Evolutionary conservation across 1,139 yeast genomes (phyloP).

Genomic region (Taphrina sp.): DNA sequence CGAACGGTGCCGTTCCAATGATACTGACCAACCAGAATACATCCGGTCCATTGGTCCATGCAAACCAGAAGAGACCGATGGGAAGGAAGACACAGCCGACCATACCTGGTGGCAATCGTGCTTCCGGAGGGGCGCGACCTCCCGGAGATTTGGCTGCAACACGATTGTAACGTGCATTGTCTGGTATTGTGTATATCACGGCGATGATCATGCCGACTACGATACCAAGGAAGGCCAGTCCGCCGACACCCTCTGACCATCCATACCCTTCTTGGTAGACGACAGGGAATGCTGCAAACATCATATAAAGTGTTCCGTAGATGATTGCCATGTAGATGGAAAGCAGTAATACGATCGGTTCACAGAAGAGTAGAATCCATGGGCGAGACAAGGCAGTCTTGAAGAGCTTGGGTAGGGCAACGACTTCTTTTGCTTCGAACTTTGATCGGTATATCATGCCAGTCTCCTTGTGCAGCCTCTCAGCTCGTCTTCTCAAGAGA

Average conservation of each 20-base stretch:
- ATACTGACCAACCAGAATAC: constrained; percentile 82
- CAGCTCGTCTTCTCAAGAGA: constrained; percentile 69
- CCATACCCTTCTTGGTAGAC: constrained; percentile 68
- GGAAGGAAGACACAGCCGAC: constrained; percentile 66
- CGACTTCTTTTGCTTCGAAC: constrained; percentile 23
- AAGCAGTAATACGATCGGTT: constrained; percentile 32
- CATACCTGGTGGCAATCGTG: constrained; percentile 72
- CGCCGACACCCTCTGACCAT: constrained; percentile 67
- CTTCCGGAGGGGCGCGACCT: constrained; percentile 63
- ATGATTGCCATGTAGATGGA: constrained; percentile 53
- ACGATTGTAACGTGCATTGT: constrained; percentile 2
- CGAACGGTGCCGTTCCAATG: constrained; percentile 73
- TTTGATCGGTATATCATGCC: constrained; percentile 26
- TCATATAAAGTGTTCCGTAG: constrained; percentile 59
- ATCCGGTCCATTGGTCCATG: constrained; percentile 54
- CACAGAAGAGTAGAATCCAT: constrained; percentile 8
- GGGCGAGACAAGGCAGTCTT: constrained; percentile 22
- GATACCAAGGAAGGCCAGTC: constrained; percentile 73
- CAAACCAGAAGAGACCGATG: constrained; percentile 73
- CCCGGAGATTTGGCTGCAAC: not conserved
- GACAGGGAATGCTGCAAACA: constrained; percentile 71
- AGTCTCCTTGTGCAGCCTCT: constrained; percentile 45
- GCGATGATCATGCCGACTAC: constrained; percentile 64
- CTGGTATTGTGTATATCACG: constrained; percentile 5
- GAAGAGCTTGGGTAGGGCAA: constrained; percentile 11